Percentiles rank a stretch among this genome's conserved stretches.
Evolutionary conservation across 1,284 basidiomycete genomes (phyloP).

Genomic region (Cutaneotrichosporon curvatum): DNA sequence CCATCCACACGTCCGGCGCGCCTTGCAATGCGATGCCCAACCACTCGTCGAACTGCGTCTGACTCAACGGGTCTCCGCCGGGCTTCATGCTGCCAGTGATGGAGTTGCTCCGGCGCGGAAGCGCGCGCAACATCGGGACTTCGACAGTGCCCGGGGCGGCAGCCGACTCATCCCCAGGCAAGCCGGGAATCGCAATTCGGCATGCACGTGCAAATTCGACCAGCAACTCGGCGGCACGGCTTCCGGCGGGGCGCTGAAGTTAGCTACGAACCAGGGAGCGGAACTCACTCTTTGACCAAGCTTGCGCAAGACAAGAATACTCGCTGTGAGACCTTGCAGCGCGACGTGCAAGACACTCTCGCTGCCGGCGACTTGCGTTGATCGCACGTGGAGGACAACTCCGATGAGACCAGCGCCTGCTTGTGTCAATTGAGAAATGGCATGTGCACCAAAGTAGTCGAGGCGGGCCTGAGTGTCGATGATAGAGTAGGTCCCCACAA

Average conservation of each 20-base stretch:
- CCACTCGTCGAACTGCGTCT: slow-evolving; percentile 26
- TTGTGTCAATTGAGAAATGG: slow-evolving; percentile 32
- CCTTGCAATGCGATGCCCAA: slow-evolving; percentile 23
- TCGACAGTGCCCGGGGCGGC: slow-evolving; percentile 15
- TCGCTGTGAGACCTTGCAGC: slow-evolving; percentile 26
- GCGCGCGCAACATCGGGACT: slow-evolving; percentile 29
- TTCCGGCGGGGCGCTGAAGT: slow-evolving; percentile 22
- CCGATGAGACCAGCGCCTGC: slow-evolving; percentile 31
- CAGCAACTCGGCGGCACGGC: slow-evolving; percentile 26
- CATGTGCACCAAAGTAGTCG: slow-evolving; percentile 32
- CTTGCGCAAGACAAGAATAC: slow-evolving; percentile 24
- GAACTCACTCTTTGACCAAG: slow-evolving; percentile 14
- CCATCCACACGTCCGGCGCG: slow-evolving; percentile 18
- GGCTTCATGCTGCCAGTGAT: background rate
- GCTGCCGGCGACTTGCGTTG: slow-evolving; percentile 10
- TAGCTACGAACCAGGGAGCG: background rate
- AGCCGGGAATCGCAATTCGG: slow-evolving; percentile 20
- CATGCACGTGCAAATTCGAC: slow-evolving; percentile 29
- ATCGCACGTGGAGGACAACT: slow-evolving; percentile 28
- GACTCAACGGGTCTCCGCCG: slow-evolving; percentile 5
- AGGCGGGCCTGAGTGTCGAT: slow-evolving; percentile 28
- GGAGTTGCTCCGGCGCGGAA: slow-evolving; percentile 18
- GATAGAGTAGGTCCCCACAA: slow-evolving; percentile 32
- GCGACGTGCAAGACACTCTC: slow-evolving; percentile 20
- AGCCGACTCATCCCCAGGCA: slow-evolving; percentile 7